phyloP scores from a whole-genome alignment of 2,329 filamentous ascomycete species.

The Fusarium proliferatum region DNA sequence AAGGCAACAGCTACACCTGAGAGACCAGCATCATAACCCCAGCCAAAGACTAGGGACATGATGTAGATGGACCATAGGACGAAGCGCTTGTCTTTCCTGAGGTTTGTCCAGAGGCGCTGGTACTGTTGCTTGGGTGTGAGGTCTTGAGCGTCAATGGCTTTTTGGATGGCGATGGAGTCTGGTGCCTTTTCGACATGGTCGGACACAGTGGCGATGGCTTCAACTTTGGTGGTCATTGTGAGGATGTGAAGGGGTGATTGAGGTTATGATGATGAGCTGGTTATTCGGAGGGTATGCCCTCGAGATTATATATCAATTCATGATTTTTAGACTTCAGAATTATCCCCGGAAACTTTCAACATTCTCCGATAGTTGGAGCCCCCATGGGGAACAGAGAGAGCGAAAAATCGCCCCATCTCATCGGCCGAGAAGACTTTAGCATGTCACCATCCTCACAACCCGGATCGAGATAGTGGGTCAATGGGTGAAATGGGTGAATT shows the following conservation, averaged over 20 bases:
- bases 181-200: conserved; percentile 15
- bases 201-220: conserved; percentile 1
- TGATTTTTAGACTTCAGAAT: rapidly evolving
- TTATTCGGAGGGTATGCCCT: neutral
- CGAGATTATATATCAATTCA: neutral
- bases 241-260: neutral
- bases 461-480: neutral
- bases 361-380: neutral
- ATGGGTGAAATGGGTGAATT: conserved; percentile 21
- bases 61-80: conserved; percentile 46
- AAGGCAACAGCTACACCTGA: conserved; percentile 51
- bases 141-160: conserved; percentile 27
- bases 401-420: neutral
- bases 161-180: conserved; percentile 3
- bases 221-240: conserved; percentile 7
- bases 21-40: conserved; percentile 51
- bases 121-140: conserved; percentile 45
- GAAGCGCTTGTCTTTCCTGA: conserved; percentile 45
- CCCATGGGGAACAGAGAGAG: conserved; percentile 3
- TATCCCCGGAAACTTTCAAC: neutral
- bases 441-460: neutral
- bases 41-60: conserved; percentile 50
- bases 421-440: neutral
- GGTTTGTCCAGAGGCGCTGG: conserved; percentile 42
- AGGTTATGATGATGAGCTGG: neutral